phyloP scores from a whole-genome alignment of 1,284 basidiomycete genomes.

The Malassezia japonica region DNA sequence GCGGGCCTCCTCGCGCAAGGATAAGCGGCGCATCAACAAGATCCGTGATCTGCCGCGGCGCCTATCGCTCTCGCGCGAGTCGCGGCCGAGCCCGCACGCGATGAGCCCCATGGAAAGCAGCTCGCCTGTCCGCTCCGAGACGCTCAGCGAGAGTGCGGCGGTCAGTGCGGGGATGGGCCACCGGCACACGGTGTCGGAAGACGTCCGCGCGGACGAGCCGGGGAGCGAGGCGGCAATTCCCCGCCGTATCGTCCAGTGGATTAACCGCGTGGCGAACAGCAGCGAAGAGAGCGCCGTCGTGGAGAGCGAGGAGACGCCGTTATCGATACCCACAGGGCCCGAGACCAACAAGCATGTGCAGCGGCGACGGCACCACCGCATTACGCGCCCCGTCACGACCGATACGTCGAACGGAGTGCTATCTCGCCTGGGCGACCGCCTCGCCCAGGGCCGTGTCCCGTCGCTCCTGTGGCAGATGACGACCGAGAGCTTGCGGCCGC shows the following conservation, averaged over 20 bases:
- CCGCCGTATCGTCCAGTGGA: constrained; percentile 6
- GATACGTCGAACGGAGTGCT: neutral
- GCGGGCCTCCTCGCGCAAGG: neutral
- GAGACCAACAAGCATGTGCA: neutral
- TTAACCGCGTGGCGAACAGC: constrained; percentile 6
- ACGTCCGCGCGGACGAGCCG: too few species aligned
- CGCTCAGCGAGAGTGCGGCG: neutral
- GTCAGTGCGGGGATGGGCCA: too few species aligned
- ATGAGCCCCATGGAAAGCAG: too few species aligned
- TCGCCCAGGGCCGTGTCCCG: neutral
- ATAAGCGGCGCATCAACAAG: neutral
- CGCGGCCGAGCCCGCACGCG: neutral
- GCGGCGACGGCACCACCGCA: neutral
- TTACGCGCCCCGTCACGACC: neutral
- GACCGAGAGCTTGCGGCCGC: neutral
- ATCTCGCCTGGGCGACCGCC: neutral
- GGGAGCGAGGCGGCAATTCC: neutral
- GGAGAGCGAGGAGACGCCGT: neutral
- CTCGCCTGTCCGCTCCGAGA: neutral
- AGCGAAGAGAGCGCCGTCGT: neutral
- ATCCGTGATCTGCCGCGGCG: neutral
- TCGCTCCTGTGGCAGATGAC: constrained; percentile 9
- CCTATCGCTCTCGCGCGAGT: neutral
- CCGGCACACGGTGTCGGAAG: too few species aligned
- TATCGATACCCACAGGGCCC: neutral